Conservation (phyloP, 2,329 filamentous ascomycete genomes). For the Thermothelomyces thermophilus region DNA sequence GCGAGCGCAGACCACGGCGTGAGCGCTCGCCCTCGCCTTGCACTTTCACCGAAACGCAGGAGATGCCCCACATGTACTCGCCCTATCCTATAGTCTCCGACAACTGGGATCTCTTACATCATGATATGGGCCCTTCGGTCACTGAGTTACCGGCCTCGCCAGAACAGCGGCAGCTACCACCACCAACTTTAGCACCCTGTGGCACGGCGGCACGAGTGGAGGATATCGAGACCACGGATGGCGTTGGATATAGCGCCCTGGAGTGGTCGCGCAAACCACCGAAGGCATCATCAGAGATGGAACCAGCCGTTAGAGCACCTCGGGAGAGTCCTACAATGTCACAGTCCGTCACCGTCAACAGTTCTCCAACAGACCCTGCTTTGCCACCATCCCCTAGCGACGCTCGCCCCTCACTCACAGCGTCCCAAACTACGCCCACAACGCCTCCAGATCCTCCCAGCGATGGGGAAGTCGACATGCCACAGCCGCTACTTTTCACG, state of each 20-base stretch:
- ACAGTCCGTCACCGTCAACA: background rate
- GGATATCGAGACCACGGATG: background rate
- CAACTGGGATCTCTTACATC: conserved; percentile 5
- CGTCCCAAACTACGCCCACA: conserved; percentile 2
- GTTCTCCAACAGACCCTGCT: conserved; percentile 1
- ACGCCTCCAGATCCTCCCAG: background rate
- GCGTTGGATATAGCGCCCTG: background rate
- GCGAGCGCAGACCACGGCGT: background rate
- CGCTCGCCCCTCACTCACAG: conserved; percentile 3
- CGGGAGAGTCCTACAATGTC: conserved; percentile 3
- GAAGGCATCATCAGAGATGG: background rate
- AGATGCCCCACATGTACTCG: conserved; percentile 5
- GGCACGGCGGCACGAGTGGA: background rate
- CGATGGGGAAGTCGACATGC: conserved; percentile 1
- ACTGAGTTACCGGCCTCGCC: conserved; percentile 7
- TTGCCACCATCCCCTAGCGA: conserved; percentile 6
- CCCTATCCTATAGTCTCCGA: conserved; percentile 4
- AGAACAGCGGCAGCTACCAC: conserved; percentile 1
- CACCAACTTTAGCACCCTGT: background rate
- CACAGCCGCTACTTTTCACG: background rate
- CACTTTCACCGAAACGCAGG: conserved; percentile 8
- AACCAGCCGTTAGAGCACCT: background rate
- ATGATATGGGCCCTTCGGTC: background rate
- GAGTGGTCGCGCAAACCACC: background rate
- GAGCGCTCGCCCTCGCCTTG: background rate